Evolutionary conservation across 441 rosid species (phyloP).

Genomic region (Theobroma grandiflorum): DNA sequence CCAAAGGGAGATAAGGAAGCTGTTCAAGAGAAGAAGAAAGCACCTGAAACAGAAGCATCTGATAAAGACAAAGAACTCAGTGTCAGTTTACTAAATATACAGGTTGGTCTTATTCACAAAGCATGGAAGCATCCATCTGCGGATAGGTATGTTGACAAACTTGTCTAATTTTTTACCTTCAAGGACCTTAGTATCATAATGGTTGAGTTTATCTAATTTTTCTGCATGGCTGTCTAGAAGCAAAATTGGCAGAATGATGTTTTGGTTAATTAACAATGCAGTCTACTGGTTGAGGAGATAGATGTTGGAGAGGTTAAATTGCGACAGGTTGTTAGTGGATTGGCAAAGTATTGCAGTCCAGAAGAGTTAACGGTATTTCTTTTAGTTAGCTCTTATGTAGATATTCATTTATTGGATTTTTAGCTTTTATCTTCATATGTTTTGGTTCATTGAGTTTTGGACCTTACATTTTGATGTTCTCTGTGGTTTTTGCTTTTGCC

Average conservation of each 20-base stretch:
- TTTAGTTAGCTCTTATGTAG: slow-evolving; percentile 20
- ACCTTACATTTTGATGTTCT: slow-evolving; percentile 30
- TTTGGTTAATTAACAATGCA: slow-evolving; percentile 42
- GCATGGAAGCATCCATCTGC: slow-evolving; percentile 99
- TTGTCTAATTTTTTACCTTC: slow-evolving; percentile 24
- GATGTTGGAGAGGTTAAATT: slow-evolving; percentile 87
- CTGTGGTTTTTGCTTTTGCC: slow-evolving; percentile 36
- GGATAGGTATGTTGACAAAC: slow-evolving; percentile 72
- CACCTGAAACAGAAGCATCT: slow-evolving; percentile 58
- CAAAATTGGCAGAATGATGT: slow-evolving; percentile 21
- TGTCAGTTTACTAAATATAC: slow-evolving; percentile 89
- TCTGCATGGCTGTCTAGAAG: slow-evolving; percentile 15
- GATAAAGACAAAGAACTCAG: slow-evolving; percentile 80
- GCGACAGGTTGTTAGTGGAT: slow-evolving; percentile 97
- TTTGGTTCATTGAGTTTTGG: slow-evolving; percentile 26
- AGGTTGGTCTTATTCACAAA: slow-evolving; percentile 89
- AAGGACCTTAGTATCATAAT: neutral
- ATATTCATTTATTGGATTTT: neutral
- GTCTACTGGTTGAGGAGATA: slow-evolving; percentile 97
- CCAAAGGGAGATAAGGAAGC: slow-evolving; percentile 52
- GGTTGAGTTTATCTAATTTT: neutral
- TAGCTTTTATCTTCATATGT: slow-evolving; percentile 1
- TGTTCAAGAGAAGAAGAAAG: slow-evolving; percentile 67
- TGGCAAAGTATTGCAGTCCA: slow-evolving; percentile 88
- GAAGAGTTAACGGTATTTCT: slow-evolving; percentile 77